Evolutionary conservation across 2,329 filamentous ascomycete genomes (phyloP).

Genomic region (Rutstroemia sp.): DNA sequence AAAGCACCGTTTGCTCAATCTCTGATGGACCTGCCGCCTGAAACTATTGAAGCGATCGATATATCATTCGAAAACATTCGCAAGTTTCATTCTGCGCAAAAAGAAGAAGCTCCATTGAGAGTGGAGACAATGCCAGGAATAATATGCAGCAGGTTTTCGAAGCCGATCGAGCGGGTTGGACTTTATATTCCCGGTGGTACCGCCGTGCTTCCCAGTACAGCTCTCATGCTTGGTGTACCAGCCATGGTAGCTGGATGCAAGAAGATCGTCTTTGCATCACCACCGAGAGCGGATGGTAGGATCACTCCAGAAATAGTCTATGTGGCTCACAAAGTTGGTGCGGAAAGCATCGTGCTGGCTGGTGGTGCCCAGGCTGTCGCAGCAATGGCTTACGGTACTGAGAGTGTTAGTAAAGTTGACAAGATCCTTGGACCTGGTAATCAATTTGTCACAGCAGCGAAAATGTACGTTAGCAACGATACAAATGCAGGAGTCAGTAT

Average conservation of each 20-base stretch:
- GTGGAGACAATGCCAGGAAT: slow-evolving; percentile 99
- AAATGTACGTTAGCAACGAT: slow-evolving; percentile 98
- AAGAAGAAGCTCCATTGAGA: slow-evolving; percentile 69
- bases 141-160: slow-evolving; percentile 83
- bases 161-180: slow-evolving; percentile 92
- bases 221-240: slow-evolving; percentile 95
- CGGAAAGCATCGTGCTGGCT: slow-evolving; percentile 90
- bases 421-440: slow-evolving; percentile 98
- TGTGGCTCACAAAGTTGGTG: slow-evolving; percentile 91
- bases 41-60: slow-evolving; percentile 90
- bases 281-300: slow-evolving; percentile 80
- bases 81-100: slow-evolving; percentile 88
- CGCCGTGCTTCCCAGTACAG: slow-evolving; percentile 92
- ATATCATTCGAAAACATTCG: slow-evolving; percentile 89
- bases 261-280: slow-evolving; percentile 88
- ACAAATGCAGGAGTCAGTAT: slow-evolving; percentile 93
- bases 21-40: slow-evolving; percentile 76
- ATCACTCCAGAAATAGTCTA: slow-evolving; percentile 97
- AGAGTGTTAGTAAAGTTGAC: slow-evolving; percentile 92
- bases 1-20: slow-evolving; percentile 79
- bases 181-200: slow-evolving; percentile 94
- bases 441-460: slow-evolving; percentile 96
- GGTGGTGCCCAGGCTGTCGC: slow-evolving; percentile 94
- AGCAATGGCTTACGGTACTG: slow-evolving; percentile 94
- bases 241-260: slow-evolving; percentile 96